Evolutionary conservation across 257 asterid genomes (phyloP), one percentile per base, ranked within the genome.

Genomic region (Ballota nigra): DNA sequence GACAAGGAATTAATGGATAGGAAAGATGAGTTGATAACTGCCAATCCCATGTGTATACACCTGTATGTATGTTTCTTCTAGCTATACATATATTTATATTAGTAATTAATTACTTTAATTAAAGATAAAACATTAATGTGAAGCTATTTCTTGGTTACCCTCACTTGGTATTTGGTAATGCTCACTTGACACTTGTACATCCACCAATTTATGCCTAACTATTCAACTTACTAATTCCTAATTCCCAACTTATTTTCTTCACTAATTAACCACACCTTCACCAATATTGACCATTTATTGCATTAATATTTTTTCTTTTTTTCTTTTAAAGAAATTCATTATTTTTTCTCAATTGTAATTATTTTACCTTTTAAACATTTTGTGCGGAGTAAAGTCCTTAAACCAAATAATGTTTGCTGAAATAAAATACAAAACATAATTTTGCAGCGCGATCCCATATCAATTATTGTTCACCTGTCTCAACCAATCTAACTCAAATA

Each of bases 131-230:
- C 15, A 74, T 67, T 15, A 59, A 70, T 29, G 29, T 43, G 38
- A 16, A 31, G 23, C 6, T 29, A 33, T 69, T 40, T 51, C 34
- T 64, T 40, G 45, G 29, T 26, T n/a, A n/a, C n/a, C n/a, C n/a
- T n/a, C n/a, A n/a, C n/a, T n/a, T n/a, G n/a, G n/a, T n/a, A n/a
- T n/a, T 29, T 29, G 34, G 6, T 41, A 51, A 40, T 10, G 26
- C 72, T 43, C 76, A 29, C 51, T 63, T 43, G 52, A 13, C 69
- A 71, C 51, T 69, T 62, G 83, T 69, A 77, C 49, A 77, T 45
- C 83, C 80, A 80, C 83, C 80, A 61, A 78, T 77, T 75, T 64
- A 24, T 76, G 80, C 90, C 87, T 83, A 83, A 78, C 70, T 72
- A 13, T 28, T 70, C 58, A 69, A 75, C 72, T 62, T 13, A 51